Evolutionary conservation across 768 basidiomycete genomes (phyloP).

Genomic region (Cystoderma amianthinum): DNA sequence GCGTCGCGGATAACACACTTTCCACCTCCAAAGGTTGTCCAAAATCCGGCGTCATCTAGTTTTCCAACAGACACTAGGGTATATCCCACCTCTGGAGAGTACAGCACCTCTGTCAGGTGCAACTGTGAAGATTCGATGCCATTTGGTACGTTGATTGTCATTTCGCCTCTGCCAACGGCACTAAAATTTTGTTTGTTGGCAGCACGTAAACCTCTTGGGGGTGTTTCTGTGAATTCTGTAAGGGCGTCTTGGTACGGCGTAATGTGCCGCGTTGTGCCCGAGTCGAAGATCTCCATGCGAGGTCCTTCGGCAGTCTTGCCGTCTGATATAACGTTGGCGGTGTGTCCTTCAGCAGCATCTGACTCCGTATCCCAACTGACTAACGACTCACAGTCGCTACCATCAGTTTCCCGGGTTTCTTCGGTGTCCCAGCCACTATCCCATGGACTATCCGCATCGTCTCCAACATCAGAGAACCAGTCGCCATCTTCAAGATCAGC

Average conservation of each 20-base stretch:
- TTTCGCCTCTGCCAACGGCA: slow-evolving; percentile 19
- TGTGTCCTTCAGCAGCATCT: slow-evolving; percentile 3
- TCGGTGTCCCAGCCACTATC: slow-evolving; percentile 4
- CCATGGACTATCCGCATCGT: slow-evolving; percentile 3
- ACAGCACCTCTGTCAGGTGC: slow-evolving; percentile 24
- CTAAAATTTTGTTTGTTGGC: slow-evolving; percentile 24
- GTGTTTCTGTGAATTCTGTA: slow-evolving; percentile 12
- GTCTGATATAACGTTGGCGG: slow-evolving; percentile 3
- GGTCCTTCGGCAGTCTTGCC: neutral
- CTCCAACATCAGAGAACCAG: slow-evolving; percentile 13
- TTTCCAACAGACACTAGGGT: too few relatives aligned
- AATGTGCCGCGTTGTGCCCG: too few relatives aligned
- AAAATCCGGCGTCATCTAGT: slow-evolving; percentile 24
- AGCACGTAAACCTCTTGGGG: slow-evolving; percentile 17
- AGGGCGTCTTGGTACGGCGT: slow-evolving; percentile 18
- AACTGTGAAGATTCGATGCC: slow-evolving; percentile 17
- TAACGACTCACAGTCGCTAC: slow-evolving; percentile 4
- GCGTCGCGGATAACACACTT: slow-evolving; percentile 16
- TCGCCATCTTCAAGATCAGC: neutral
- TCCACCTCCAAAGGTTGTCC: slow-evolving; percentile 17
- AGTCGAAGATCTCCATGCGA: slow-evolving; percentile 17
- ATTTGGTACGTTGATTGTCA: slow-evolving; percentile 24
- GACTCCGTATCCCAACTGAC: slow-evolving; percentile 1
- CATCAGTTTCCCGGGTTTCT: slow-evolving; percentile 6
- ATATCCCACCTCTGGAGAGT: slow-evolving; percentile 28